Percentiles rank a stretch among this genome's conserved stretches.
Evolutionary conservation across 2,329 filamentous ascomycete genomes (phyloP).

Genomic region (Aphanoascus verrucosus): DNA sequence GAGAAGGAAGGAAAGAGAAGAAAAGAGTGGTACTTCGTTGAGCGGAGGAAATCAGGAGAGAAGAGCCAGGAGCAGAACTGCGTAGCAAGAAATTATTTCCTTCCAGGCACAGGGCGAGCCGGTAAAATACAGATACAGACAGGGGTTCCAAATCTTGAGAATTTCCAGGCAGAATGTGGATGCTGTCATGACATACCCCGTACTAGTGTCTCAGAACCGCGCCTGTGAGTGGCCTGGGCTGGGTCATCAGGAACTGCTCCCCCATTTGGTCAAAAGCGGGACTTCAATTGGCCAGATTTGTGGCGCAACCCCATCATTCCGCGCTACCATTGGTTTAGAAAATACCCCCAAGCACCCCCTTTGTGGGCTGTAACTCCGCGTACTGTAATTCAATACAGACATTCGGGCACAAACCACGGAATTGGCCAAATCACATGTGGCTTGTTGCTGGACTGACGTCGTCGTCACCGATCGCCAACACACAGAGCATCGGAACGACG

Average conservation of each 20-base stretch:
- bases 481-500: too few species aligned
- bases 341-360: too few species aligned
- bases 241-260: neutral
- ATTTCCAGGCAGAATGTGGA: neutral
- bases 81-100: constrained; percentile 14
- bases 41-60: constrained; percentile 11
- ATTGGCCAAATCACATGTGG: too few species aligned
- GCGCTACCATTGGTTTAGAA: too few species aligned
- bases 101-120: constrained; percentile 2
- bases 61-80: constrained; percentile 8
- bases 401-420: too few species aligned
- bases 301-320: too few species aligned
- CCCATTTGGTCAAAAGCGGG: too few species aligned
- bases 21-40: neutral
- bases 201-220: neutral
- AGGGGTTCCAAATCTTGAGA: constrained; percentile 3
- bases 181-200: neutral
- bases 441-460: too few species aligned
- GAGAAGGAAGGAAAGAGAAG: constrained; percentile 5
- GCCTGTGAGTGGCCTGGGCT: neutral
- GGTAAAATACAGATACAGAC: neutral
- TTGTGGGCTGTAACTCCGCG: too few species aligned
- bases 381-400: too few species aligned
- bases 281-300: too few species aligned
- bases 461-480: too few species aligned